phyloP scores from a whole-genome alignment of 495 filamentous ascomycete species.

The Neurospora tetraspora region DNA sequence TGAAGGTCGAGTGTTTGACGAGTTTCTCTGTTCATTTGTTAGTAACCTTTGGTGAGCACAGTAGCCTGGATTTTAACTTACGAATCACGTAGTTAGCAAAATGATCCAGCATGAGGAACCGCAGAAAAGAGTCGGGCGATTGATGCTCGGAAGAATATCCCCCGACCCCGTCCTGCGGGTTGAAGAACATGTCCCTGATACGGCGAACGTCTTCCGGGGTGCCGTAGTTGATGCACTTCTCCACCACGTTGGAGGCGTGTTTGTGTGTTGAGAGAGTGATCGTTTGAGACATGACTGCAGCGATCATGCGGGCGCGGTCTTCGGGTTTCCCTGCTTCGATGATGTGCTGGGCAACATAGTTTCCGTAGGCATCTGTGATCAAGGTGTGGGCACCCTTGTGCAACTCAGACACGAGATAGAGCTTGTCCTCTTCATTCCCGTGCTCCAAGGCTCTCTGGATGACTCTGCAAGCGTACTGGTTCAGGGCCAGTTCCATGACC shows the following conservation, averaged over 20 bases:
- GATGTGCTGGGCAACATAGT: constrained; percentile 94
- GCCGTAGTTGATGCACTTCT: constrained; percentile 79
- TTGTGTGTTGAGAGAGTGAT: constrained; percentile 85
- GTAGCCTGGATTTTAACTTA: constrained; percentile 39
- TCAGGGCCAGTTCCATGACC: constrained; percentile 66
- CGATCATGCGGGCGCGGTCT: constrained; percentile 65
- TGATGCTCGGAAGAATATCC: not conserved
- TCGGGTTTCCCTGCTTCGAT: constrained; percentile 72
- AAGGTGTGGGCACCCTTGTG: constrained; percentile 60
- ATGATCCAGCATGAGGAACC: constrained; percentile 76
- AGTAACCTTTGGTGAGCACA: constrained; percentile 12
- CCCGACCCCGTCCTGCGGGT: constrained; percentile 41
- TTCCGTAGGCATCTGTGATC: constrained; percentile 85
- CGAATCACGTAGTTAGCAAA: constrained; percentile 97
- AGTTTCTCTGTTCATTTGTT: constrained; percentile 23
- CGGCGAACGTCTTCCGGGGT: constrained; percentile 55
- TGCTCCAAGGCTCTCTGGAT: constrained; percentile 89
- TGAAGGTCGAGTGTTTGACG: constrained; percentile 18
- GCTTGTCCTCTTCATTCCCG: constrained; percentile 62
- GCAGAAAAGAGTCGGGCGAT: constrained; percentile 49
- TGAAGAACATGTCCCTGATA: constrained; percentile 60
- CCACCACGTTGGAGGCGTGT: constrained; percentile 94
- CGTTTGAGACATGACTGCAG: constrained; percentile 59
- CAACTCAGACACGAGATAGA: constrained; percentile 66
- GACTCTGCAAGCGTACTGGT: constrained; percentile 86